Evolutionary conservation across 2,329 filamentous ascomycete species (phyloP).

Genomic region (Epichloe gansuensis): DNA sequence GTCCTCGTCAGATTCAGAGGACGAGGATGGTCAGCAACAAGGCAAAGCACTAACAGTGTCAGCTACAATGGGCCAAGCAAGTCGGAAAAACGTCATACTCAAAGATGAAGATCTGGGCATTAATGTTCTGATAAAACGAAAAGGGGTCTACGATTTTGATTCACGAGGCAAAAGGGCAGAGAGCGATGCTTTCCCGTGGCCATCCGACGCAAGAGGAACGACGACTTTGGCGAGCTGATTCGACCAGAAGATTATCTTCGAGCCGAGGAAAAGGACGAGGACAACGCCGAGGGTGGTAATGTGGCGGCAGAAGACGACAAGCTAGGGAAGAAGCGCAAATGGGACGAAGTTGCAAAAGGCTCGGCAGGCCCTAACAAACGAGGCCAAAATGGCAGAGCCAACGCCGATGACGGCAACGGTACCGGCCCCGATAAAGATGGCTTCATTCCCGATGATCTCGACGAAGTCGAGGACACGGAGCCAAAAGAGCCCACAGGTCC

Average conservation of each 20-base stretch:
- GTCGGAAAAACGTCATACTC: slow-evolving; percentile 73
- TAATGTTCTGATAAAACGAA: slow-evolving; percentile 78
- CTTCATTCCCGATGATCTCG: slow-evolving; percentile 41
- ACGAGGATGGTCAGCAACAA: slow-evolving; percentile 81
- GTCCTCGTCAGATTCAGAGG: slow-evolving; percentile 75
- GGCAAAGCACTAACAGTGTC: slow-evolving; percentile 85
- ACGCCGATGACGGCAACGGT: slow-evolving; percentile 34
- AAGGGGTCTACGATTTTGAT: slow-evolving; percentile 87
- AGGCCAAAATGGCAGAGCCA: slow-evolving; percentile 32
- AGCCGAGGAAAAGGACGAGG: slow-evolving; percentile 78
- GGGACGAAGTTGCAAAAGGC: slow-evolving; percentile 54
- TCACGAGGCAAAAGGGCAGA: slow-evolving; percentile 82
- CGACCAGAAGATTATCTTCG: slow-evolving; percentile 86
- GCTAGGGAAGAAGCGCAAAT: slow-evolving; percentile 86
- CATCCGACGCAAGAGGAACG: slow-evolving; percentile 63
- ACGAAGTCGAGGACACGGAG: slow-evolving; percentile 44
- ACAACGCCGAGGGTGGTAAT: slow-evolving; percentile 41
- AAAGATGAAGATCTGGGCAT: slow-evolving; percentile 86
- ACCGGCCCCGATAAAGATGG: slow-evolving; percentile 23
- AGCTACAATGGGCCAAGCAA: slow-evolving; percentile 70
- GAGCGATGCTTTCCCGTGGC: slow-evolving; percentile 88
- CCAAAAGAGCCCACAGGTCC: slow-evolving; percentile 48
- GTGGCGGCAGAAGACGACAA: slow-evolving; percentile 40
- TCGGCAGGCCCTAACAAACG: slow-evolving; percentile 43
- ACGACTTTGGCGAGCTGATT: slow-evolving; percentile 92